These are phyloP conservation scores for Penicillium oxalicum DNA, from an alignment of 2,329 filamentous ascomycete species.

Conservation along the genomic window DNA sequence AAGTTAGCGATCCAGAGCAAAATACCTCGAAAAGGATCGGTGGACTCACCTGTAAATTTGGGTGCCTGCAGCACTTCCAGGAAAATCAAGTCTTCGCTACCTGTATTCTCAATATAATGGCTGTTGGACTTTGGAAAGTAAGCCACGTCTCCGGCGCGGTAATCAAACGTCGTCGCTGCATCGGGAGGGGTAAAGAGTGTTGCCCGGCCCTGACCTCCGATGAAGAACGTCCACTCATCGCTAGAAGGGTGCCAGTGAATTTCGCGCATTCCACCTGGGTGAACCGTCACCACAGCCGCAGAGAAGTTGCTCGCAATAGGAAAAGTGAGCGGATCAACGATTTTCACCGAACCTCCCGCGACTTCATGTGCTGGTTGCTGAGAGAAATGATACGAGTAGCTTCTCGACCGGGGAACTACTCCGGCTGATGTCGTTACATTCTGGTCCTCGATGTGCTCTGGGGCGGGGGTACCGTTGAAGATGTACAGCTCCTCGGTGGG, in stretches of 20 bases:
- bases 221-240: slow-evolving; percentile 78
- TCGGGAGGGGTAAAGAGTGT: slow-evolving; percentile 68
- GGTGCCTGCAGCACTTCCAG: slow-evolving; percentile 69
- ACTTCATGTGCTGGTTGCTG: slow-evolving; percentile 61
- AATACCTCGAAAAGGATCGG: not conserved
- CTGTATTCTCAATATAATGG: slow-evolving; percentile 75
- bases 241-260: slow-evolving; percentile 80
- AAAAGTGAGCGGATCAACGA: slow-evolving; percentile 71
- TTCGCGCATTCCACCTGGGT: slow-evolving; percentile 66
- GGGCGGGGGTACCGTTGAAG: slow-evolving; percentile 61
- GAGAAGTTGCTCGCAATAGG: slow-evolving; percentile 66
- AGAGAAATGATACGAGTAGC: slow-evolving; percentile 66
- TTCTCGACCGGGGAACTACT: slow-evolving; percentile 59
- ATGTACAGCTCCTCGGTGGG: slow-evolving; percentile 67
- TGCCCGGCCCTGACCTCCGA: slow-evolving; percentile 63
- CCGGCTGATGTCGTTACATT: slow-evolving; percentile 54
- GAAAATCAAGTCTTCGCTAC: slow-evolving; percentile 67
- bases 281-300: slow-evolving; percentile 64
- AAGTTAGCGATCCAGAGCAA: not conserved
- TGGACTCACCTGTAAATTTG: slow-evolving; percentile 47
- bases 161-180: slow-evolving; percentile 69
- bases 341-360: slow-evolving; percentile 64
- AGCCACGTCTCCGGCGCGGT: slow-evolving; percentile 66
- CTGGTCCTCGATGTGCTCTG: slow-evolving; percentile 60
- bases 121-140: slow-evolving; percentile 73